A percentile compares a stretch with the other conserved stretches of the same genome.
Conservation (phyloP, 148 eudicot genomes). For the Oxyria digyna region DNA sequence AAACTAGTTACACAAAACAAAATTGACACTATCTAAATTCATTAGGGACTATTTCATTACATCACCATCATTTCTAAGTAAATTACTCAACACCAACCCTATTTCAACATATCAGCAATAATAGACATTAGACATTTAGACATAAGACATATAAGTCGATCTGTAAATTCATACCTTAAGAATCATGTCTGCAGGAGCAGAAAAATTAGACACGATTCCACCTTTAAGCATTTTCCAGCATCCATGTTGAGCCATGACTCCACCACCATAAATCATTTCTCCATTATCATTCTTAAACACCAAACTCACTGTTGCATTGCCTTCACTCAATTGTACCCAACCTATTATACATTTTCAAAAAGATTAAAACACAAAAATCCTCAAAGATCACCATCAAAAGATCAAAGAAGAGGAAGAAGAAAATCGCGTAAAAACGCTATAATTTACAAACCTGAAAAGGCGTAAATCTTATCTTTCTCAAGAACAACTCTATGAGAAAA, state of each 20-base stretch:
- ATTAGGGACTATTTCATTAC: too few species aligned
- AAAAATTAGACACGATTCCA: conserved; percentile 27
- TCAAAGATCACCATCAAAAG: not conserved
- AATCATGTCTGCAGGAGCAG: conserved; percentile 19
- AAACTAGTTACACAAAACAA: not conserved
- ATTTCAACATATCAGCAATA: too few species aligned
- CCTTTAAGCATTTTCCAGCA: conserved; percentile 77
- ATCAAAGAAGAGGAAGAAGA: too few species aligned
- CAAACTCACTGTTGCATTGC: conserved; percentile 28
- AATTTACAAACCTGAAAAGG: conserved; percentile 47
- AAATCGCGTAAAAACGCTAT: too few species aligned
- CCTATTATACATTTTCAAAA: conserved; percentile 19
- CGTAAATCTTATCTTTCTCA: conserved; percentile 23
- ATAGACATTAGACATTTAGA: too few species aligned
- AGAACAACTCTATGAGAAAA: conserved; percentile 28
- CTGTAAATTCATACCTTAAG: conserved; percentile 33
- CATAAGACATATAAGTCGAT: too few species aligned
- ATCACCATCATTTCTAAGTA: too few species aligned
- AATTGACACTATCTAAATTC: not conserved
- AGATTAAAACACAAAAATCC: not conserved
- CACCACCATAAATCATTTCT: conserved; percentile 24
- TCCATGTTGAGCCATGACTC: conserved; percentile 42
- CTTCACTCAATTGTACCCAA: conserved; percentile 43
- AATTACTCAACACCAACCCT: too few species aligned
- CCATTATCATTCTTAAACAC: conserved; percentile 13